These are phyloP conservation scores for Alternaria infectoria DNA, from an alignment of 2,329 filamentous ascomycete species.

Conservation along the genomic window DNA sequence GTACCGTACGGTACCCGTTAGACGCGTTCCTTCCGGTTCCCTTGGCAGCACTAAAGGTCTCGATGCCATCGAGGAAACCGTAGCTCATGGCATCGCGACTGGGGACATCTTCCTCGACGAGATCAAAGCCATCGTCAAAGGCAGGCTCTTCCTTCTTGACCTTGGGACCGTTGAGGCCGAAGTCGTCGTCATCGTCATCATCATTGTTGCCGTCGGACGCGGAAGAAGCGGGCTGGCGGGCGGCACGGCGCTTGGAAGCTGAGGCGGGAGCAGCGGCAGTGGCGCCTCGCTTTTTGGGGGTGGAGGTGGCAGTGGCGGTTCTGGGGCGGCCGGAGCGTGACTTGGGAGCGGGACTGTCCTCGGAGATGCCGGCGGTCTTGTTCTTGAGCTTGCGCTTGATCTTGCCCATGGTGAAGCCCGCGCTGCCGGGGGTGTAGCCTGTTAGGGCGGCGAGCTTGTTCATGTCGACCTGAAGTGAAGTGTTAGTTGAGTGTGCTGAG, in stretches of 20 bases:
- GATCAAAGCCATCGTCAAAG: not conserved
- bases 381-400: slow-evolving; percentile 44
- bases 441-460: slow-evolving; percentile 28
- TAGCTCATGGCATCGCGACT: not conserved
- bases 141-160: not conserved
- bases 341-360: not conserved
- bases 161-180: not conserved
- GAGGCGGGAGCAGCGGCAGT: slow-evolving; percentile 7
- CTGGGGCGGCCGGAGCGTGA: not conserved
- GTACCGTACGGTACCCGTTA: not conserved
- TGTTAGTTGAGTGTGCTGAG: too few relatives aligned
- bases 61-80: not conserved
- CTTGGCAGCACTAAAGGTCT: not conserved
- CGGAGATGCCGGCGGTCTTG: slow-evolving; percentile 19
- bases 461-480: slow-evolving; percentile 29
- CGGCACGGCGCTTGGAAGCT: slow-evolving; percentile 13
- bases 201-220: too few relatives aligned
- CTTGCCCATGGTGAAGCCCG: slow-evolving; percentile 40
- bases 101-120: not conserved
- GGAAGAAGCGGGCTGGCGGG: not conserved
- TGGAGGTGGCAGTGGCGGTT: not conserved
- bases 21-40: not conserved
- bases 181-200: slow-evolving; percentile 26
- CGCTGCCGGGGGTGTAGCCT: slow-evolving; percentile 35
- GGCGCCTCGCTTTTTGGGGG: slow-evolving; percentile 26